phyloP scores from a whole-genome alignment of 2,329 filamentous ascomycete genomes.

The Chaetothyriales sp. region DNA sequence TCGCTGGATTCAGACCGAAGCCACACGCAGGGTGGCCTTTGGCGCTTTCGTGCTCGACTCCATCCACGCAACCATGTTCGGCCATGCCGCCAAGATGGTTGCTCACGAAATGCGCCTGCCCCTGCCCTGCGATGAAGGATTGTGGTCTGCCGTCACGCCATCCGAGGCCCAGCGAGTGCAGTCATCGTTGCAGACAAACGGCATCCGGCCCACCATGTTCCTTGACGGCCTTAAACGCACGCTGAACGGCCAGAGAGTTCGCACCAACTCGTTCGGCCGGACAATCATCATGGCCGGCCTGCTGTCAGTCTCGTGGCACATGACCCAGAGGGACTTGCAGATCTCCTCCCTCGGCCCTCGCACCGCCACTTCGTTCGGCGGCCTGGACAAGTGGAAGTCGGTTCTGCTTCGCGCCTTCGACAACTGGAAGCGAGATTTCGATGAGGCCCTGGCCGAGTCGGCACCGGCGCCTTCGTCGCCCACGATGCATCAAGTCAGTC shows the following conservation, averaged over 20 bases:
- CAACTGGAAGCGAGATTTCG: constrained; percentile 85
- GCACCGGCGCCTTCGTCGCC: constrained; percentile 21
- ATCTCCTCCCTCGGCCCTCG: constrained; percentile 61
- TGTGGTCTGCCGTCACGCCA: constrained; percentile 84
- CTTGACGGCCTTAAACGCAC: constrained; percentile 83
- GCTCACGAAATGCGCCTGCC: constrained; percentile 88
- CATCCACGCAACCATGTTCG: constrained; percentile 95
- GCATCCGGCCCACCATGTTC: constrained; percentile 73
- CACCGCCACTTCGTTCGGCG: constrained; percentile 65
- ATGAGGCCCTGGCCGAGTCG: constrained; percentile 59
- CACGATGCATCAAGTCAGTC: constrained; percentile 10
- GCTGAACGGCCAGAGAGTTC: constrained; percentile 68
- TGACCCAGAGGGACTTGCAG: constrained; percentile 91
- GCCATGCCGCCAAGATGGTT: constrained; percentile 92
- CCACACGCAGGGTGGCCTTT: constrained; percentile 78
- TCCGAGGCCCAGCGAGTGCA: constrained; percentile 77
- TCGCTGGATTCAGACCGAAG: constrained; percentile 88
- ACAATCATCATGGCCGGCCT: constrained; percentile 90
- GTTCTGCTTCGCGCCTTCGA: constrained; percentile 81
- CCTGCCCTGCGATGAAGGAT: constrained; percentile 77
- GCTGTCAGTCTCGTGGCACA: constrained; percentile 89
- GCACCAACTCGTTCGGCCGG: constrained; percentile 85
- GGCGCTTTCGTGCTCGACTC: constrained; percentile 91
- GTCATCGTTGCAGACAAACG: constrained; percentile 63
- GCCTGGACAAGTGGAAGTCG: constrained; percentile 79